phyloP scores from a whole-genome alignment of 2,329 filamentous ascomycete species.

The Trichoderma citrinoviride region DNA sequence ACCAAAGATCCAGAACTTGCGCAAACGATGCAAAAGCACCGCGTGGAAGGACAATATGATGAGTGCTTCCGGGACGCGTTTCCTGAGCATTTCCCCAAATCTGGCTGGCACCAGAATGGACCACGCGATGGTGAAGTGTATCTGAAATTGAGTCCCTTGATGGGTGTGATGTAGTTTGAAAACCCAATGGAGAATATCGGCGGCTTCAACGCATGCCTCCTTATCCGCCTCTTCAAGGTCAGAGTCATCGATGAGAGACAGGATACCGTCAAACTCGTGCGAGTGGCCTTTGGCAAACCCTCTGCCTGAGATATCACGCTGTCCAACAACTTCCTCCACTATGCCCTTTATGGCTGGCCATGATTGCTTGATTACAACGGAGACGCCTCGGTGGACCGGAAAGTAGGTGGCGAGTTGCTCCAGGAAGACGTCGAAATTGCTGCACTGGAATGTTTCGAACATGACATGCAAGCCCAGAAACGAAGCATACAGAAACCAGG shows the following conservation, averaged over 20 bases:
- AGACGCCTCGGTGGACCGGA: constrained; percentile 37
- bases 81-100: constrained; percentile 38
- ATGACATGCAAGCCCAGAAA: constrained; percentile 43
- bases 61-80: constrained; percentile 40
- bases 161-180: constrained; percentile 19
- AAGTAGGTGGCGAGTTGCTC: constrained; percentile 34
- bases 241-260: background rate
- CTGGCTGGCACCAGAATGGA: constrained; percentile 25
- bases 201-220: constrained; percentile 22
- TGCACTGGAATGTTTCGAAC: constrained; percentile 39
- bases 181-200: constrained; percentile 21
- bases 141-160: background rate
- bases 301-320: background rate
- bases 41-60: constrained; percentile 43
- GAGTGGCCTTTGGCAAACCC: background rate
- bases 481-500: constrained; percentile 38
- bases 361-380: constrained; percentile 31
- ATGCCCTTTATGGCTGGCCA: constrained; percentile 25
- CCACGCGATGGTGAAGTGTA: constrained; percentile 24
- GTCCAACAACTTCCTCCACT: background rate
- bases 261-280: background rate
- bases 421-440: constrained; percentile 33
- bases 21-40: constrained; percentile 38
- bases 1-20: constrained; percentile 37
- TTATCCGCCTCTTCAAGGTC: background rate